A percentile compares a stretch with the other conserved stretches of the same genome.
phyloP scores from a whole-genome alignment of 2,329 filamentous ascomycete genomes.

The Claviceps quebecensis region DNA sequence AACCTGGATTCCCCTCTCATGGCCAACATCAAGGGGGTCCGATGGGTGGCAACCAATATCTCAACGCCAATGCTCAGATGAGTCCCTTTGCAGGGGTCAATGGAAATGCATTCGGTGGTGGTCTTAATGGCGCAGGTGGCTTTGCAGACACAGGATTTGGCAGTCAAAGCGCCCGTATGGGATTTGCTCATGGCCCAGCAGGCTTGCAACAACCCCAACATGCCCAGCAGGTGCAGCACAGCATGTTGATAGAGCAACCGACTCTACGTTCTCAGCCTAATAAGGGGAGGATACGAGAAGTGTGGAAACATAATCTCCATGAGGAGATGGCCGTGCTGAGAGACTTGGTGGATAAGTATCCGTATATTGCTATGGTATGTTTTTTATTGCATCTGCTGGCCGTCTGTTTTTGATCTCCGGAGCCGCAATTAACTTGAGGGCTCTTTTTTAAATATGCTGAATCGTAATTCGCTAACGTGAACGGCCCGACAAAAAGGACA shows the following conservation, averaged over 20 bases:
- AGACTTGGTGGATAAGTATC: conserved; percentile 76
- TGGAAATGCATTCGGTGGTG: conserved; percentile 41
- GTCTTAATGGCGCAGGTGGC: conserved; percentile 37
- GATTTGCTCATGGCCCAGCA: conserved; percentile 59
- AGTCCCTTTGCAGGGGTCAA: conserved; percentile 50
- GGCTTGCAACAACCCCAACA: conserved; percentile 46
- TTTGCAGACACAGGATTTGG: conserved; percentile 60
- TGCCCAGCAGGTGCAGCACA: conserved; percentile 26
- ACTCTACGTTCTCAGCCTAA: conserved; percentile 39
- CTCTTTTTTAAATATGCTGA: neutral
- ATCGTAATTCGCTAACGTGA: conserved; percentile 4
- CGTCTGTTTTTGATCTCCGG: neutral
- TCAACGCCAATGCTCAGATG: conserved; percentile 51
- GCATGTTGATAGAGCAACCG: conserved; percentile 27
- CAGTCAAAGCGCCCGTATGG: conserved; percentile 77
- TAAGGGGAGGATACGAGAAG: conserved; percentile 80
- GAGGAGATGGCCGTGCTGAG: conserved; percentile 81
- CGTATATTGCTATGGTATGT: conserved; percentile 93
- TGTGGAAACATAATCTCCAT: conserved; percentile 84
- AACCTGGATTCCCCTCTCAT: conserved; percentile 38
- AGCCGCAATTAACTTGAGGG: too few relatives aligned
- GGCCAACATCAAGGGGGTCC: conserved; percentile 35
- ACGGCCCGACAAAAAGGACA: conserved; percentile 50
- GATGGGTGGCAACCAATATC: conserved; percentile 57
- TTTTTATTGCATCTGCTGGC: neutral